Evolutionary conservation across 176 grass and related monocot species (phyloP).

Genomic region (Hsuehochloa calcarea): DNA sequence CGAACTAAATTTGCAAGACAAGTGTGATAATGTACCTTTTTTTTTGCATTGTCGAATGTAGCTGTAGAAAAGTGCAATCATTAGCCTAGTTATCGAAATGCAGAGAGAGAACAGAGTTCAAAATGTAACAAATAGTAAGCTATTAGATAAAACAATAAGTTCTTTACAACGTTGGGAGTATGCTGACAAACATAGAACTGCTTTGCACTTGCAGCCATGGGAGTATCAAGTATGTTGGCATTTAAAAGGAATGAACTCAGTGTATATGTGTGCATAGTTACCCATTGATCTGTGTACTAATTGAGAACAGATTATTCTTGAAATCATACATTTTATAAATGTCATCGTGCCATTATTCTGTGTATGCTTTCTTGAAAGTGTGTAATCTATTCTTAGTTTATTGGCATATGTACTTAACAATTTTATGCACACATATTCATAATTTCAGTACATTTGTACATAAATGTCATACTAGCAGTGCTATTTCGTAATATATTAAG

Average conservation of each 20-base stretch:
- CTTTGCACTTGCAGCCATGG: background rate
- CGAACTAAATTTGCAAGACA: background rate
- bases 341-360: background rate
- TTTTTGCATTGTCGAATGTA: background rate
- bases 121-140: background rate
- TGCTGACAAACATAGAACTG: background rate
- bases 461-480: background rate
- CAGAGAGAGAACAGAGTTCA: background rate
- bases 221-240: background rate
- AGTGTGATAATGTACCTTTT: background rate
- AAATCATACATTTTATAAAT: background rate
- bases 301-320: background rate
- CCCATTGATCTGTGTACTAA: background rate
- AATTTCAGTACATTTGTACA: background rate
- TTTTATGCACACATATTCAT: conserved; percentile 12
- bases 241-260: background rate
- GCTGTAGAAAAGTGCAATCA: conserved; percentile 8
- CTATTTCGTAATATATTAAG: conserved; percentile 23
- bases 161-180: background rate
- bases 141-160: background rate
- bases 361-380: conserved; percentile 14
- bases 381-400: conserved; percentile 10
- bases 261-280: background rate
- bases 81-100: conserved; percentile 10
- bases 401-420: background rate